Conservation (phyloP, 345 rosid genomes). For the Ailanthus altissimus region DNA sequence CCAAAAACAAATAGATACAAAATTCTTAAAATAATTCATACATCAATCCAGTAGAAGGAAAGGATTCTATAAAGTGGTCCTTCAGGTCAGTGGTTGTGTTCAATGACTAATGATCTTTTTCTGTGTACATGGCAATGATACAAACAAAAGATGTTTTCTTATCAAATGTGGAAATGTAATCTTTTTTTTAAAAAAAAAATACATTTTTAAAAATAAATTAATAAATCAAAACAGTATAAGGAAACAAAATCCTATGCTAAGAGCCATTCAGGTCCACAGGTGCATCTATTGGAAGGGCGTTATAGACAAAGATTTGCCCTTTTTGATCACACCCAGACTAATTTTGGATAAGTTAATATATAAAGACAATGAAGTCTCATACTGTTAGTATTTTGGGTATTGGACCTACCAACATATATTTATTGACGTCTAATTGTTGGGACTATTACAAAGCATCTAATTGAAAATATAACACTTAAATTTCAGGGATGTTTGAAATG, state of each 20-base stretch:
- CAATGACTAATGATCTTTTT: neutral
- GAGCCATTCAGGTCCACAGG: neutral
- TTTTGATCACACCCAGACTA: neutral
- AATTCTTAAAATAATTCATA: neutral
- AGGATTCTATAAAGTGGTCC: neutral
- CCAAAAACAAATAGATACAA: neutral
- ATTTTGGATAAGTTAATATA: neutral
- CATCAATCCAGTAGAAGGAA: neutral
- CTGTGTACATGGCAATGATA: neutral
- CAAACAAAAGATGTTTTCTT: neutral
- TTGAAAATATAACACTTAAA: neutral
- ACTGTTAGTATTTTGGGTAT: neutral
- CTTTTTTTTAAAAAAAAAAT: neutral
- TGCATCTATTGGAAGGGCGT: neutral
- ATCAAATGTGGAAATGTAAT: neutral
- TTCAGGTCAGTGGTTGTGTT: neutral
- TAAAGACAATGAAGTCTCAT: neutral
- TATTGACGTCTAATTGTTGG: neutral
- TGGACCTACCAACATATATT: neutral
- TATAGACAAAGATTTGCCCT: neutral
- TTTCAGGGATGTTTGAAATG: neutral
- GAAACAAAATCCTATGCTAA: neutral
- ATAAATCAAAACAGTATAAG: neutral
- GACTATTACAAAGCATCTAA: neutral
- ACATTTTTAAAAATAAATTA: neutral